Base-by-base conservation (phyloP, 2,329 filamentous ascomycete genomes). In the Alternaria angustiovoidea region DNA sequence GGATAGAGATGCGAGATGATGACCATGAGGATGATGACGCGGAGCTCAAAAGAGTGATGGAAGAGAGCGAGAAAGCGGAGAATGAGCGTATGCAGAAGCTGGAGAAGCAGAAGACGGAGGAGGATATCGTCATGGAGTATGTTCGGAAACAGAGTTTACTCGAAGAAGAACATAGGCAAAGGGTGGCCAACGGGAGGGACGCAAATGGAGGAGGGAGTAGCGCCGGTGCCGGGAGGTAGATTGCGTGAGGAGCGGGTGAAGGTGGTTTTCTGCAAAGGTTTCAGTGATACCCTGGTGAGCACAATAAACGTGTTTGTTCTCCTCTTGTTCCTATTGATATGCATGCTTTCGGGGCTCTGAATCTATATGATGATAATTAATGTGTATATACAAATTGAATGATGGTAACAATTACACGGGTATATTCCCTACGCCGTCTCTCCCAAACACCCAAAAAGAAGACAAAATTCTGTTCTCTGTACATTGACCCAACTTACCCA, bases 101-200 rank as follows among this genome's bases (percentile, higher is more conserved):
- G 61, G 74, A 69, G 75, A 77, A 75, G 74, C 53, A 83, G 85
- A 26, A 76, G 82, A 55, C 80, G 11, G 91, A 93, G 71, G 90
- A 94, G 73, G 87, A 92, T 57, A 87, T 91, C 59, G 86, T 93
- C 8, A 76, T 94, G 73, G 90, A 93, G 69, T 93, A 92, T 75
- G 85, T 93, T 41, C 91, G 90, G 82, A 90, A 88, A 80, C 90
- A 93, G 80, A 93, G 90, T 75, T 73, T 92, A 42, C 83, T 86
- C 0, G 91, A 94, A 78, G 88, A 71, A 42, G 51, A 74, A 56
- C 70, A 72, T 59, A 57, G 69, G 39, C 54, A 44, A 55, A 64
- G 61, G 38, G 43, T 63, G 46, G 16, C 53, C 39, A 56, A 61
- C 22, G 63, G 65, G 5, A 57, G 57, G 18, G n/a, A 30, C 30